phyloP scores from a whole-genome alignment of 2,329 filamentous ascomycete genomes.

The Penicillium oxalicum region DNA sequence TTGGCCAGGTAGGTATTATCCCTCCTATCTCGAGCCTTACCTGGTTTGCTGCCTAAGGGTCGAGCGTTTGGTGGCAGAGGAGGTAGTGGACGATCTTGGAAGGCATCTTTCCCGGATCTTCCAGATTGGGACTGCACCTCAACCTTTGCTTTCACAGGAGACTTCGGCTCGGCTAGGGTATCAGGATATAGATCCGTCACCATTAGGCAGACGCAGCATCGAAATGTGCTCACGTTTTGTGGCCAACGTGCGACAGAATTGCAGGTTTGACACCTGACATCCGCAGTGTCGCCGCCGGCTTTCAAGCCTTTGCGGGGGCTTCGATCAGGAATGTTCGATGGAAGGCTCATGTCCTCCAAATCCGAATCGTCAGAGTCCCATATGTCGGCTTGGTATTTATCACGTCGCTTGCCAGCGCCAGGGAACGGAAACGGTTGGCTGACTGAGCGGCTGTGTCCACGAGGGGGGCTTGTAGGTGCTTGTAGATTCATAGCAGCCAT shows the following conservation, averaged over 20 bases:
- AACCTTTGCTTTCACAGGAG: slow-evolving; percentile 10
- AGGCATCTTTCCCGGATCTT: not conserved
- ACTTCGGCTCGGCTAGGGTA: slow-evolving; percentile 15
- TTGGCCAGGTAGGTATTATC: not conserved
- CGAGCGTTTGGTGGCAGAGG: slow-evolving; percentile 3
- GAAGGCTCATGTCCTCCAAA: slow-evolving; percentile 29
- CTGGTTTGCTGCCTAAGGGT: slow-evolving; percentile 6
- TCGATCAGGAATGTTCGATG: slow-evolving; percentile 29
- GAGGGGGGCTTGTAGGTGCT: slow-evolving; percentile 15
- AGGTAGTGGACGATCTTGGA: slow-evolving; percentile 4
- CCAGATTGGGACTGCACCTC: slow-evolving; percentile 4
- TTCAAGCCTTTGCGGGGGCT: slow-evolving; percentile 37
- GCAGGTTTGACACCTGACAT: slow-evolving; percentile 79
- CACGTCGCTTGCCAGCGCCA: slow-evolving; percentile 44
- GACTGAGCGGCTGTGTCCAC: slow-evolving; percentile 58
- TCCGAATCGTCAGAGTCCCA: slow-evolving; percentile 43
- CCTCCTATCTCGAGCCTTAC: slow-evolving; percentile 4
- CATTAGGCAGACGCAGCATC: slow-evolving; percentile 77
- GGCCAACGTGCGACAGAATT: slow-evolving; percentile 76
- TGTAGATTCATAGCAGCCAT: slow-evolving; percentile 18
- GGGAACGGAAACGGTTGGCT: slow-evolving; percentile 76
- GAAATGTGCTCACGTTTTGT: slow-evolving; percentile 63
- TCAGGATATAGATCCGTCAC: slow-evolving; percentile 68
- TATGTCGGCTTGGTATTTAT: slow-evolving; percentile 48
- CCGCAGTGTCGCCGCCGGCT: slow-evolving; percentile 52